A percentile compares a stretch with the other conserved stretches of the same genome.
phyloP scores from a whole-genome alignment of 1,139 yeast species.

The Magnusiomyces clavatus region DNA sequence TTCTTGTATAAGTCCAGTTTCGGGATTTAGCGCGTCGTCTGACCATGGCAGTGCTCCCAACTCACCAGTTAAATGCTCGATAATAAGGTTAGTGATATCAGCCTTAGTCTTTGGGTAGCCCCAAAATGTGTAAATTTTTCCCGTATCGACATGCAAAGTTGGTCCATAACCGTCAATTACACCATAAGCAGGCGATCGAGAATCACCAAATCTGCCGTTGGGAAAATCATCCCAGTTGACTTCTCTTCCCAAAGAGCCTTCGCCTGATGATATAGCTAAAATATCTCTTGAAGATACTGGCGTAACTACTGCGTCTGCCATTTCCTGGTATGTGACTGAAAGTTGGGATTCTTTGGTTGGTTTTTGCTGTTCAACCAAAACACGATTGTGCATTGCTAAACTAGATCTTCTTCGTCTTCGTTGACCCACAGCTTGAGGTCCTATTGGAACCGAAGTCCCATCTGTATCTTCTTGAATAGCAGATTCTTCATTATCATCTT shows the following conservation, averaged over 20 bases:
- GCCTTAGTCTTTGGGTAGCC: slow-evolving; percentile 61
- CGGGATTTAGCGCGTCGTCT: slow-evolving; percentile 75
- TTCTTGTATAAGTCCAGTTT: slow-evolving; percentile 88
- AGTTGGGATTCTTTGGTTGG: slow-evolving; percentile 1
- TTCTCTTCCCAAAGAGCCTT: slow-evolving; percentile 79
- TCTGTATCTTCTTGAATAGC: background rate
- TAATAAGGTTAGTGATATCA: slow-evolving; percentile 64
- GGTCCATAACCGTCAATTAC: slow-evolving; percentile 98
- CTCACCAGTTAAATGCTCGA: slow-evolving; percentile 66
- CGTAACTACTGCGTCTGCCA: slow-evolving; percentile 11
- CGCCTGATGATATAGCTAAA: slow-evolving; percentile 74
- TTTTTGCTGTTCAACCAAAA: slow-evolving; percentile 32
- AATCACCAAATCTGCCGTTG: slow-evolving; percentile 96
- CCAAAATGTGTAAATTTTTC: slow-evolving; percentile 69
- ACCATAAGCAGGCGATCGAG: slow-evolving; percentile 93
- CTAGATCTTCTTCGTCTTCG: slow-evolving; percentile 42
- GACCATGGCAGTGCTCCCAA: slow-evolving; percentile 87
- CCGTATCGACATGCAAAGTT: slow-evolving; percentile 64
- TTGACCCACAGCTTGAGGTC: slow-evolving; percentile 5
- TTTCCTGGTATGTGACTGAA: slow-evolving; percentile 18
- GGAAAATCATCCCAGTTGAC: slow-evolving; percentile 99
- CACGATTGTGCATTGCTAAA: slow-evolving; percentile 39
- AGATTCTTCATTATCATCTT: slow-evolving; percentile 6
- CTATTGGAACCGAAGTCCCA: too few species aligned
- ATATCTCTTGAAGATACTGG: slow-evolving; percentile 45